A percentile compares a stretch with the other conserved stretches of the same genome.
phyloP scores from a whole-genome alignment of 257 asterid genomes.

The Fraxinus anomala region DNA sequence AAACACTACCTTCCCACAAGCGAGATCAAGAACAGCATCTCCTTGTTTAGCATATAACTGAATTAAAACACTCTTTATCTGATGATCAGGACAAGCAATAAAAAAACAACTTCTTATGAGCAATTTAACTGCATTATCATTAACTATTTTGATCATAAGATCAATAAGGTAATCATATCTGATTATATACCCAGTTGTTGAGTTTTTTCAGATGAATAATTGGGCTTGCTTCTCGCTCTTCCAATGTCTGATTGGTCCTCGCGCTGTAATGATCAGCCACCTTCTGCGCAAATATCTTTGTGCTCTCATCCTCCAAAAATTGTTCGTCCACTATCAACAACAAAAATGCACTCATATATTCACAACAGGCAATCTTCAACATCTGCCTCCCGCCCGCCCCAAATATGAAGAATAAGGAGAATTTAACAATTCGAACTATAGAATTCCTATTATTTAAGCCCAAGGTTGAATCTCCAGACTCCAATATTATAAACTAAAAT shows the following conservation, averaged over 20 bases:
- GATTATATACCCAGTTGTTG: conserved; percentile 77
- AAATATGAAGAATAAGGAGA: background rate
- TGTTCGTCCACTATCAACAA: conserved; percentile 51
- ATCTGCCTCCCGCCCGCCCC: conserved; percentile 2
- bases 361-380: conserved; percentile 2
- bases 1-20: conserved; percentile 85
- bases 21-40: conserved; percentile 94
- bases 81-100: conserved; percentile 27
- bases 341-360: conserved; percentile 12
- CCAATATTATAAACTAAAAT: conserved; percentile 21
- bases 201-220: conserved; percentile 96
- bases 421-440: background rate
- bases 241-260: conserved; percentile 91
- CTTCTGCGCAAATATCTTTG: conserved; percentile 73
- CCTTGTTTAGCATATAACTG: conserved; percentile 81
- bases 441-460: background rate
- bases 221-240: conserved; percentile 97
- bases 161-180: background rate
- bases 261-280: conserved; percentile 98
- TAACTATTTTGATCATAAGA: background rate
- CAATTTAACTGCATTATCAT: conserved; percentile 4
- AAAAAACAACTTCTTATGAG: conserved; percentile 1
- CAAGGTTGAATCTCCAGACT: conserved; percentile 1
- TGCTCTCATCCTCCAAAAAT: conserved; percentile 75
- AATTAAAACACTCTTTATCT: conserved; percentile 96